Base-by-base conservation (phyloP, 805 yeast species). In the Kluyveromyces nonfermentans region DNA sequence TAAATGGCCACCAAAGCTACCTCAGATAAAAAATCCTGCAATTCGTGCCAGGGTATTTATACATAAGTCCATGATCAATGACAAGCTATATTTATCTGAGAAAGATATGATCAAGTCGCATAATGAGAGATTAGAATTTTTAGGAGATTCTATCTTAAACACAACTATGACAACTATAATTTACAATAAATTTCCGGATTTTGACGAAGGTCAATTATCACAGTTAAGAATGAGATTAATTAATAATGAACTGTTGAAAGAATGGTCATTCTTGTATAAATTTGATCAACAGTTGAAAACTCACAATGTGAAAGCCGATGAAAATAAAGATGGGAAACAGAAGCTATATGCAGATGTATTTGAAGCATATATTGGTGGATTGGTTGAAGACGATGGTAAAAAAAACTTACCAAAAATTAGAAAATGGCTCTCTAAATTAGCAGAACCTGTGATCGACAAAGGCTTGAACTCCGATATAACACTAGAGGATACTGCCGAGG, bases 321-420 rank as follows among this genome's bases (percentile, higher is more conserved):
- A 52, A 17, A 53, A 59, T 19, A 44, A 48, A 3, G 50, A 48
- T 16, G 85, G 85, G 7, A 77, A 73, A 46, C 74, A 74, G 50
- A 93, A 93, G 57, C 68, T 84, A 4, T 74, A 74, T 55, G 96
- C 97, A 0, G 98, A 90, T 69, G 78, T 84, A 0, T 85, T 90
- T 59, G 98, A 93, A 64, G 96, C 97, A 0, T 90, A 90, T 52
- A 72, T 93, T 37, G 97, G 96, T 6, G 98, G 94, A 0, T 62
- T 90, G 28, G 68, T 77, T 18, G 94, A 85, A 49, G 67, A 74
- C 36, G 63, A 68, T 18, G 57, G 62, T 34, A 65, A 65, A 10
- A 61, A 65, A 15, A 74, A 78, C 47, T 65, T 74, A 40, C 59
- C 66, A 2, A 70, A 62, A 18, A 72, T 83, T 6, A 72, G 72